phyloP scores from a whole-genome alignment of 208 protist genomes.

The Trypanosoma avium region DNA sequence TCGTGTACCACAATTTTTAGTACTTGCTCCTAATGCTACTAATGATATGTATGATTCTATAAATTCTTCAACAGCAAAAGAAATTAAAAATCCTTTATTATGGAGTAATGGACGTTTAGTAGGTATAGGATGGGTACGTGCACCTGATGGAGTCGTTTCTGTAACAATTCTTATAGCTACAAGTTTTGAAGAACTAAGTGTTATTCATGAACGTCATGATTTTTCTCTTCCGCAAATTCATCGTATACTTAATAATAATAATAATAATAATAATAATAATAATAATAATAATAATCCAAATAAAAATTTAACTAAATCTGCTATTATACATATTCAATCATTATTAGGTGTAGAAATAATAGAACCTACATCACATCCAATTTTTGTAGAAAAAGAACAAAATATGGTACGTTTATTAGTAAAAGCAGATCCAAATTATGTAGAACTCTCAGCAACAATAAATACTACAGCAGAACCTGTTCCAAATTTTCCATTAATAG shows the following conservation, averaged over 20 bases:
- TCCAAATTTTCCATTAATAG: conserved; percentile 36
- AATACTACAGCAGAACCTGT: conserved; percentile 25
- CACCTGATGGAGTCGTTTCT: conserved; percentile 31
- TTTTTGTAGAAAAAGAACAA: conserved; percentile 34
- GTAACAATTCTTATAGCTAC: conserved; percentile 70
- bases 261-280: background rate
- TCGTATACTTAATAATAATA: conserved; percentile 45
- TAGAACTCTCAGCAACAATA: conserved; percentile 33
- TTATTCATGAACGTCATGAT: conserved; percentile 45
- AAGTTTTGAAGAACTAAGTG: conserved; percentile 73
- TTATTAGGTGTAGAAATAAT: conserved; percentile 49
- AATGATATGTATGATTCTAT: conserved; percentile 11
- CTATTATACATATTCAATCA: conserved; percentile 73
- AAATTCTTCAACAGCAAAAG: conserved; percentile 16
- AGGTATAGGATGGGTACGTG: conserved; percentile 67
- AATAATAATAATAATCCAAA: background rate
- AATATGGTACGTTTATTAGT: conserved; percentile 29
- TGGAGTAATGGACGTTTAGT: conserved; percentile 60
- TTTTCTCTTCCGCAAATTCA: conserved; percentile 62
- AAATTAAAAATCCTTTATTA: conserved; percentile 60
- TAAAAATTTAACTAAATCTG: conserved; percentile 13
- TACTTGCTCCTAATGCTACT: conserved; percentile 11
- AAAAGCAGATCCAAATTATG: conserved; percentile 18
- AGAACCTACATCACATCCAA: conserved; percentile 60
- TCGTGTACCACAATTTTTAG: conserved; percentile 41